Base-by-base conservation (phyloP, 2,329 filamentous ascomycete species). In the Pseudogymnoascus sp. region DNA sequence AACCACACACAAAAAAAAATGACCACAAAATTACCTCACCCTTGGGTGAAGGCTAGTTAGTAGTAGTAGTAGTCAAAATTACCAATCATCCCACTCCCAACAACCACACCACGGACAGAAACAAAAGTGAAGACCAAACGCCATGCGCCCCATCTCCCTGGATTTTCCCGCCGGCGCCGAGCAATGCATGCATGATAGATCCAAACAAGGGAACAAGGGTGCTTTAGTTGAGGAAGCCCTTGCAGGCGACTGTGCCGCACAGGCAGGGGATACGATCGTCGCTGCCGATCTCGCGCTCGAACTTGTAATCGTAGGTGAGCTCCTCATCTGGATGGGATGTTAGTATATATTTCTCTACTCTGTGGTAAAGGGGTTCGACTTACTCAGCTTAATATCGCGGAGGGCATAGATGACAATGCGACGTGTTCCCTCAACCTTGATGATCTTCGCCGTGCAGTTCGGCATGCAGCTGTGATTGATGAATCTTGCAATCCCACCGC, bases 261-360 rank as follows among this genome's bases (percentile, higher is more conserved):
- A 99, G 87, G 80, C 95, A 99, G 60, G 95, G 95, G 70, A 99
- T 97, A 67, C 95, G 91, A 76, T 99, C 95, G 66, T 92, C 85
- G 69, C 91, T 96, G 71, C 92, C 92, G 72, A 96, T 91, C 77
- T 99, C 95, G 70, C 95, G 90, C 80, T 99, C 95, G 75, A 99
- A 99, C 77, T 99, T 99, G 84, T 99, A 99, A 80, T 99, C 95
- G 79, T 99, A 99, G 1, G 95, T 99, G 75, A 99, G 87, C 81
- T 99, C 95, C 78, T 99, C 95, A 75, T 97, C 95, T 99, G 72
- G 16, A 63, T 7, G 49, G 12, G 3, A 55, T 31, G 63, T 71
- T 69, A 72, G 70, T 49, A 55, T 8, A 52, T 5, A 4, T n/a
- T 3, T 16, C 8, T 4, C 16, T 16, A 6, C 33, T 33, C 55